phyloP scores from a whole-genome alignment of 1,284 basidiomycete genomes.

The Papiliotrema nemorosa region DNA sequence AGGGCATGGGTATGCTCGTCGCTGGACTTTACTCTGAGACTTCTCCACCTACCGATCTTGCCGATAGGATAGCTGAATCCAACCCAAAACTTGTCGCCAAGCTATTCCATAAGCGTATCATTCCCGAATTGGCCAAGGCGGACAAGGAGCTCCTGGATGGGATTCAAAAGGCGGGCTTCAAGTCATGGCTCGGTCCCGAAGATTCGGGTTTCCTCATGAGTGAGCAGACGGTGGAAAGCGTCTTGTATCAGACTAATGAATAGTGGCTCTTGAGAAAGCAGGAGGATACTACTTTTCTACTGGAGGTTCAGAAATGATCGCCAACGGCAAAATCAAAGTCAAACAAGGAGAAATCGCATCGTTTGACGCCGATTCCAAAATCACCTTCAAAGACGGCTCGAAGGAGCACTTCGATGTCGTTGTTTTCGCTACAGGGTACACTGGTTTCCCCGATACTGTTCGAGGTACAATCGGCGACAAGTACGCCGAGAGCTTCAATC shows the following conservation, averaged over 20 bases:
- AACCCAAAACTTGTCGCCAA: conserved; percentile 52
- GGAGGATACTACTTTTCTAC: conserved; percentile 54
- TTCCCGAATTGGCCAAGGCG: conserved; percentile 54
- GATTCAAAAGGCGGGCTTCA: conserved; percentile 61
- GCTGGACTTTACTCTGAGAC: conserved; percentile 56
- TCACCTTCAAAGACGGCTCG: conserved; percentile 65
- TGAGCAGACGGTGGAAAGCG: conserved; percentile 12
- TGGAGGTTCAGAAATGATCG: conserved; percentile 63
- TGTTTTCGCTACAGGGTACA: conserved; percentile 63
- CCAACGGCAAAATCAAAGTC: conserved; percentile 69
- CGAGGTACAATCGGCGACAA: conserved; percentile 55
- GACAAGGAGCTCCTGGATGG: conserved; percentile 60
- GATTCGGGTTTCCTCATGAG: conserved; percentile 56
- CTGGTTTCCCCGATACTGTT: conserved; percentile 47
- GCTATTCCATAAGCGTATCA: conserved; percentile 54
- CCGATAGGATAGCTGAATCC: conserved; percentile 56
- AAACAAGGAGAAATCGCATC: conserved; percentile 60
- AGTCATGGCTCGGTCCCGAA: conserved; percentile 56
- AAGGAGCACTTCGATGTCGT: conserved; percentile 65
- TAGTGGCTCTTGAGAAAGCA: conserved; percentile 45
- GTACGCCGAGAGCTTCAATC: conserved; percentile 52
- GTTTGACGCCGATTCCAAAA: conserved; percentile 51
- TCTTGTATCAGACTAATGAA: background rate
- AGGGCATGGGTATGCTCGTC: conserved; percentile 50
- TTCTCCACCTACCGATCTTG: conserved; percentile 54